Evolutionary conservation across 352 stramenopile species (phyloP).

Genomic region (Phytopythium ostracodes): DNA sequence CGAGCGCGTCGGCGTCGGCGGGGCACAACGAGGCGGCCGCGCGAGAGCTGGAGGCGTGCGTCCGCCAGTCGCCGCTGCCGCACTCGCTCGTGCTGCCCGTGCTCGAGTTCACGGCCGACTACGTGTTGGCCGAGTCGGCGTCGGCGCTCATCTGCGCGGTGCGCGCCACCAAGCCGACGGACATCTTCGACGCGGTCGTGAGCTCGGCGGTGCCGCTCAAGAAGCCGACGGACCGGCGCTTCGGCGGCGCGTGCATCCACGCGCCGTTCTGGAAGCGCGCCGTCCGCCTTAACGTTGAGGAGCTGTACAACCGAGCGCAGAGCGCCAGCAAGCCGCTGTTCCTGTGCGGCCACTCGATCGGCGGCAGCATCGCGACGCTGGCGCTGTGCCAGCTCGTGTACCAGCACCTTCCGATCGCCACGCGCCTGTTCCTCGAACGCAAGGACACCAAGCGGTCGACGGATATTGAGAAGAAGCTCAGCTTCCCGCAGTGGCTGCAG

Average conservation of each 20-base stretch:
- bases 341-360: constrained; percentile 80
- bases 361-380: constrained; percentile 78
- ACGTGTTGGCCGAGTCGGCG: constrained; percentile 60
- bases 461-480: constrained; percentile 6
- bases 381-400: constrained; percentile 74
- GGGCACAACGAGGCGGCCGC: constrained; percentile 16
- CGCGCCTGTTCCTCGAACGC: constrained; percentile 50
- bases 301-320: constrained; percentile 41
- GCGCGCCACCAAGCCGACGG: constrained; percentile 45
- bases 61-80: constrained; percentile 63
- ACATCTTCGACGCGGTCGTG: constrained; percentile 67
- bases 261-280: constrained; percentile 73
- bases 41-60: constrained; percentile 46
- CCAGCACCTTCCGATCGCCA: constrained; percentile 45
- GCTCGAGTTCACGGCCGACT: constrained; percentile 45
- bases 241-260: constrained; percentile 72
- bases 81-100: constrained; percentile 55
- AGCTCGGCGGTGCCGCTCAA: constrained; percentile 61
- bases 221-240: constrained; percentile 65
- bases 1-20: constrained; percentile 13
- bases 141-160: constrained; percentile 64
- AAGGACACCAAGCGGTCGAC: constrained; percentile 6
- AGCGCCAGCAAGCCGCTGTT: constrained; percentile 58
- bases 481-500: constrained; percentile 4
- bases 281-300: constrained; percentile 49